Base-by-base conservation (phyloP, 2,329 filamentous ascomycete species). In the Trichoderma polysporum region DNA sequence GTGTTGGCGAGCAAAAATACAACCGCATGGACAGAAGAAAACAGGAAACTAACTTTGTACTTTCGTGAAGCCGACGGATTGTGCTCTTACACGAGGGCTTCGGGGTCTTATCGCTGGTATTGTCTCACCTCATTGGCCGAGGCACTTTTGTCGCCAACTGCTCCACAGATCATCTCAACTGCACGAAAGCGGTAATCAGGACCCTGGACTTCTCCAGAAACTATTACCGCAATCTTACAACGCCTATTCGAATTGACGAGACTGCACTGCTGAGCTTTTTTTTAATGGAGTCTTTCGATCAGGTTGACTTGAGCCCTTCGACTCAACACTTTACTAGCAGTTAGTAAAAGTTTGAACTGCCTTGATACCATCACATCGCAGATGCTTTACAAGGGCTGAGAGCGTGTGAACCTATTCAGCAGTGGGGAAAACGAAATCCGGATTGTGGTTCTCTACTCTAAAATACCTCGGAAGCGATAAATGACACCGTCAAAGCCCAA, bases 401-500 rank as follows among this genome's bases (percentile, higher is more conserved):
- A 9, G 19, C 12, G 17, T 19, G n/a, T 45, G 3, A 12, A 45
- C n/a, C n/a, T n/a, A n/a, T n/a, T n/a, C n/a, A n/a, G n/a, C n/a
- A 9, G 39, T 19, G n/a, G 8, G 39, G 8, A 12, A 45, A 4
- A 45, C 19, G 41, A 22, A 19, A 45, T 45, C n/a, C 19, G 3
- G 41, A 45, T 27, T 10, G 9, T 37, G 15, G 31, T 39, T 41
- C 25, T 41, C 35, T 41, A 15, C 10, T 45, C 25, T 8, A 31
- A 31, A 58, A 58, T 58, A 22, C 54, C 54, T 58, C 54, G 35
- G 22, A 41, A 57, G 35, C 53, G 54, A 58, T 19, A 58, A 15
- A 31, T 45, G 17, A 58, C 17, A 8, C 19, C 25, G 1, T 10
- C 4, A 6, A 13, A 58, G 17, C 12, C 10, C 54, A 19, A 41